Conservation (phyloP, 2,329 filamentous ascomycete species). For the Shiraia bambusicola region DNA sequence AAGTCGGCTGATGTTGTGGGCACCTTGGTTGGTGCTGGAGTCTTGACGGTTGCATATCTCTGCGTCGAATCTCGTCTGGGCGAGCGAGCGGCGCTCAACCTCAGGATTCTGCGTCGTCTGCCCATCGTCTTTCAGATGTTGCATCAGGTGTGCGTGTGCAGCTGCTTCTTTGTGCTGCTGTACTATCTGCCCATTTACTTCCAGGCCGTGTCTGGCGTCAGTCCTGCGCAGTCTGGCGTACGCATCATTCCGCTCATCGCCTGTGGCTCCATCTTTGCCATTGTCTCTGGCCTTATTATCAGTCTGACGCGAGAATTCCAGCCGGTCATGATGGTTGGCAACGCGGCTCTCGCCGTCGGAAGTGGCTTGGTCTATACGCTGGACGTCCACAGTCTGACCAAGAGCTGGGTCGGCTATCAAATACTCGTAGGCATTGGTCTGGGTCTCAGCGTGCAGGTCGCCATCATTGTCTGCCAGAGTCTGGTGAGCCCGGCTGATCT, state of each 20-base stretch:
- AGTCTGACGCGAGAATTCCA: constrained; percentile 34
- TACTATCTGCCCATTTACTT: constrained; percentile 46
- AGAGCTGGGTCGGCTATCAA: constrained; percentile 46
- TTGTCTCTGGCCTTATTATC: constrained; percentile 31
- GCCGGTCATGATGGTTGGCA: constrained; percentile 43
- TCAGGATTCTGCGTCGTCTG: neutral
- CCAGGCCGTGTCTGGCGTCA: constrained; percentile 47
- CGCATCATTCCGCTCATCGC: constrained; percentile 39
- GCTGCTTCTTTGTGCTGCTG: neutral
- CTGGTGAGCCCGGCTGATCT: constrained; percentile 45
- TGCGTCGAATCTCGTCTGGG: too few species aligned
- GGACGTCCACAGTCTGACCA: constrained; percentile 21
- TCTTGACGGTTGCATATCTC: constrained; percentile 35
- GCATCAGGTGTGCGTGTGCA: neutral
- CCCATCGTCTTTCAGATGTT: neutral
- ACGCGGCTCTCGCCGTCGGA: constrained; percentile 41
- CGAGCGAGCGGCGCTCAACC: neutral
- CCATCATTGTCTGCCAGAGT: constrained; percentile 49
- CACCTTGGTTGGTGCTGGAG: constrained; percentile 40
- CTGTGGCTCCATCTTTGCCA: constrained; percentile 20
- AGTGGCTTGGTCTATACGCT: constrained; percentile 44
- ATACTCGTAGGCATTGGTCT: constrained; percentile 43
- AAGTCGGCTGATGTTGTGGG: constrained; percentile 41
- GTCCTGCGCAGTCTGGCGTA: constrained; percentile 42
- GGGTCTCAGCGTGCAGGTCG: constrained; percentile 48